A percentile compares a stretch with the other conserved stretches of the same genome.
These are phyloP conservation scores for Pythium aphanidermatum DNA, from an alignment of 352 stramenopile genomes.

Conservation along the genomic window DNA sequence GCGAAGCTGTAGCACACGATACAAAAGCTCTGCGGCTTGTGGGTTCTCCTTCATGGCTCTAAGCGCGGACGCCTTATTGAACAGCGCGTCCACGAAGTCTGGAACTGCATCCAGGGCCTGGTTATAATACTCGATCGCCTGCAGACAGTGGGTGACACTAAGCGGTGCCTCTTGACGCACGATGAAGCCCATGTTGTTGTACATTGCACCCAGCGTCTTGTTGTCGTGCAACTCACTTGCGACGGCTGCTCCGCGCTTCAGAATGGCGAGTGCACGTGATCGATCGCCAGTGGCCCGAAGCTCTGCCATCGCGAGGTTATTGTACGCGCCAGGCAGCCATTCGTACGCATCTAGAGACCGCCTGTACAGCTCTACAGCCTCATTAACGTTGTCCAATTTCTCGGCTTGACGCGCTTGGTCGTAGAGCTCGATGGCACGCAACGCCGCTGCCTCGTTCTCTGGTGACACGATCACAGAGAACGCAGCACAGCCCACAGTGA, in stretches of 20 bases:
- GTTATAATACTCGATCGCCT: constrained; percentile 62
- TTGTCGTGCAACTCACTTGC: constrained; percentile 28
- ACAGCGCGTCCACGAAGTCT: constrained; percentile 40
- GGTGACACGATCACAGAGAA: constrained; percentile 7
- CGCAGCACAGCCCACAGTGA: not conserved
- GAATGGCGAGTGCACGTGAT: constrained; percentile 28
- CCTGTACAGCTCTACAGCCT: constrained; percentile 32
- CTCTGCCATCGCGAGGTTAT: constrained; percentile 73
- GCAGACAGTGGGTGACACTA: constrained; percentile 31
- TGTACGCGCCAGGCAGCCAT: constrained; percentile 50
- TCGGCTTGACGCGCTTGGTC: constrained; percentile 4
- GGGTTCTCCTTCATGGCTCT: constrained; percentile 26
- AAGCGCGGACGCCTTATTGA: constrained; percentile 69
- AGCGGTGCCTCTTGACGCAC: constrained; percentile 22
- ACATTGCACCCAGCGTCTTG: constrained; percentile 36
- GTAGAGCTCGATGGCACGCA: constrained; percentile 8
- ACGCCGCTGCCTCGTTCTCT: constrained; percentile 9
- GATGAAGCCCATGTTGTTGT: constrained; percentile 74
- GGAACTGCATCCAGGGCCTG: constrained; percentile 28
- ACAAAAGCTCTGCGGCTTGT: constrained; percentile 32
- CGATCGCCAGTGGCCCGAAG: constrained; percentile 15
- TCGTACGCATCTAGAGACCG: constrained; percentile 43
- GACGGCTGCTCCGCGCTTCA: constrained; percentile 33
- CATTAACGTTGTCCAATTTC: constrained; percentile 4
- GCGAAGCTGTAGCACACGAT: constrained; percentile 34